Evolutionary conservation across 768 basidiomycete genomes (phyloP), one percentile per base, ranked within the genome.

Genomic region (Pholiota molesta): DNA sequence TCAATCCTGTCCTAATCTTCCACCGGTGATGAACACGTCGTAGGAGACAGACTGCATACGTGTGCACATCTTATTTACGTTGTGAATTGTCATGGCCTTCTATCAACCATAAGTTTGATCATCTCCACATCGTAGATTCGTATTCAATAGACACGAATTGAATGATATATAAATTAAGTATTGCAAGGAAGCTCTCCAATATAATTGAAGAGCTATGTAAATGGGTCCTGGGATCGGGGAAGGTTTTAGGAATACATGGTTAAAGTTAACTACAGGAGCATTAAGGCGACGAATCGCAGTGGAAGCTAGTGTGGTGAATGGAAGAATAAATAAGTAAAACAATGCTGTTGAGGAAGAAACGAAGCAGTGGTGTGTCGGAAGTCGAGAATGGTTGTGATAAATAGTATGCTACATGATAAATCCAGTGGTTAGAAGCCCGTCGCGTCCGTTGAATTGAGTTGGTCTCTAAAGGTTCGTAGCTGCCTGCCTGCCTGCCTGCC

Each of bases 211-310:
- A 56, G 40, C 55, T 13, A 57, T 49, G 33, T 39, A 37, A 58
- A 26, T 58, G 35, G 47, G 55, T 31, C 4, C 31, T 26, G 26
- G 26, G 26, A 26, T 26, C 26, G 26, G 49, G 53, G 31, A 59
- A 62, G 52, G 49, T 29, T 28, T 35, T 61, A 66, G 45, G 55
- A 54, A 66, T 69, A 69, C 68, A 69, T 59, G 47, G 61, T 57
- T 65, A 65, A 69, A 49, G 60, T 64, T 67, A 69, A 65, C 67
- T 65, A 68, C 67, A 65, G 47, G 51, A 60, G 51, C 61, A 62
- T 53, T 57, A 60, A 61, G 44, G 33, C 19, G 39, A 58, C 33
- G 57, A 58, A 58, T 57, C 45, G 53, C 57, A 21, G 52, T 60
- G 59, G 44, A 52, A 60, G 58, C 47, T 53, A 52, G 23, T 39